Evolutionary conservation across 2,329 filamentous ascomycete species (phyloP).

Genomic region (Clonostachys rhizophaga): DNA sequence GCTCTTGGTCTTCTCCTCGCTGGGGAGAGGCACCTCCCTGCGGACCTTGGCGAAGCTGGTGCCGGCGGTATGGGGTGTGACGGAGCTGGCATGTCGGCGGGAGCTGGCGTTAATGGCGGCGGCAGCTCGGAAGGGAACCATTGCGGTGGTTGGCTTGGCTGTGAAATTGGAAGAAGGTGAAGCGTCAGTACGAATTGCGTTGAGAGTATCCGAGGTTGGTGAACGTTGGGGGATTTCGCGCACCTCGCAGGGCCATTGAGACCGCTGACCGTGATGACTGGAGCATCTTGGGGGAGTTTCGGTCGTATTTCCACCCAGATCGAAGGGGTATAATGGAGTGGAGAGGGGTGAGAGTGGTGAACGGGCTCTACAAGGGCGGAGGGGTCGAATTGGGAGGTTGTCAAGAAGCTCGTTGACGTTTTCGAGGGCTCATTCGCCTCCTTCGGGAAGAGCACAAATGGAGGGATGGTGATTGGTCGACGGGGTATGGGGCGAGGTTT

Average conservation of each 20-base stretch:
- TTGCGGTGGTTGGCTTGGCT: conserved; percentile 63
- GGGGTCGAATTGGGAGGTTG: conserved; percentile 8
- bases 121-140: conserved; percentile 60
- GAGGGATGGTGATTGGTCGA: conserved; percentile 20
- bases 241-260: conserved; percentile 48
- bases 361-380: conserved; percentile 6
- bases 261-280: conserved; percentile 44
- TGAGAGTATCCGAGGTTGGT: too few relatives aligned
- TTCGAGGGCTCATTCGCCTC: conserved; percentile 14
- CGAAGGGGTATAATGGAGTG: not conserved
- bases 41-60: conserved; percentile 50
- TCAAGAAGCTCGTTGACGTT: conserved; percentile 15
- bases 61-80: conserved; percentile 48
- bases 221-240: conserved; percentile 10
- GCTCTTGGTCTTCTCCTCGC: conserved; percentile 76
- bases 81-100: conserved; percentile 55
- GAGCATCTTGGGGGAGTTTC: conserved; percentile 30
- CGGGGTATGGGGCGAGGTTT: conserved; percentile 10
- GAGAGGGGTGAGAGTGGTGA: conserved; percentile 4
- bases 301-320: conserved; percentile 2
- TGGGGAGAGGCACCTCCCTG: conserved; percentile 71
- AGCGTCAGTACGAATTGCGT: too few relatives aligned
- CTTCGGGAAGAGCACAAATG: conserved; percentile 17
- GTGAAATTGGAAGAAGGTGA: conserved; percentile 2
- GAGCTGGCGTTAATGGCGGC: conserved; percentile 63